A percentile compares a stretch with the other conserved stretches of the same genome.
These are phyloP conservation scores for Coemansia aciculifera DNA, from an alignment of 192 early-diverging fungal genomes.

Conservation along the genomic window DNA sequence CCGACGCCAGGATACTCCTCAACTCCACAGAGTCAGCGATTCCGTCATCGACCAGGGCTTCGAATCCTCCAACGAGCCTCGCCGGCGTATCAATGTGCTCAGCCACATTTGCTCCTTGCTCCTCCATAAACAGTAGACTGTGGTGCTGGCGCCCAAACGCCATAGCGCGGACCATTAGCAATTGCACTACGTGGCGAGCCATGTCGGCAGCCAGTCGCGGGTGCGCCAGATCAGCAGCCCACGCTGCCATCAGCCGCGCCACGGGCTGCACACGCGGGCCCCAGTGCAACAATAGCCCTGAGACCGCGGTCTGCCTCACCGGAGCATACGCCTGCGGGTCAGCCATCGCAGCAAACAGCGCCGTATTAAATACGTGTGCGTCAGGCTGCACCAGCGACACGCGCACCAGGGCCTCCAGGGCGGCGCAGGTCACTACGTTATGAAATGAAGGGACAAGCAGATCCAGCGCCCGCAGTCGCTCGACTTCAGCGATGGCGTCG, in stretches of 20 bases:
- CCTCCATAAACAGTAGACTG: constrained; percentile 46
- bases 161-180: constrained; percentile 41
- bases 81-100: constrained; percentile 52
- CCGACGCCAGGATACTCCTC: constrained; percentile 25
- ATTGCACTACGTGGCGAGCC: constrained; percentile 13
- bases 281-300: constrained; percentile 73
- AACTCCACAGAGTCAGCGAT: constrained; percentile 31
- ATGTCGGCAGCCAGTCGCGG: constrained; percentile 16
- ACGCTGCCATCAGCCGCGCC: constrained; percentile 25
- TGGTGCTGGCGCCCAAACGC: constrained; percentile 43
- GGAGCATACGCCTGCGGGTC: constrained; percentile 68
- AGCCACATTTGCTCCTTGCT: constrained; percentile 21
- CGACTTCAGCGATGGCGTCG: constrained; percentile 63
- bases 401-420: constrained; percentile 71
- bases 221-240: constrained; percentile 17
- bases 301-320: constrained; percentile 73
- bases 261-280: constrained; percentile 32
- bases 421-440: constrained; percentile 79
- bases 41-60: constrained; percentile 36
- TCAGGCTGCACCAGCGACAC: constrained; percentile 61
- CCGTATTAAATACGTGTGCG: constrained; percentile 70
- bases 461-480: constrained; percentile 77
- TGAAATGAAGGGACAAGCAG: constrained; percentile 82
- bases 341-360: constrained; percentile 71
- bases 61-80: constrained; percentile 46